A percentile compares a stretch with the other conserved stretches of the same genome.
These are phyloP conservation scores for Colletotrichum theobromicola DNA, from an alignment of 2,329 filamentous ascomycete genomes.

Conservation along the genomic window DNA sequence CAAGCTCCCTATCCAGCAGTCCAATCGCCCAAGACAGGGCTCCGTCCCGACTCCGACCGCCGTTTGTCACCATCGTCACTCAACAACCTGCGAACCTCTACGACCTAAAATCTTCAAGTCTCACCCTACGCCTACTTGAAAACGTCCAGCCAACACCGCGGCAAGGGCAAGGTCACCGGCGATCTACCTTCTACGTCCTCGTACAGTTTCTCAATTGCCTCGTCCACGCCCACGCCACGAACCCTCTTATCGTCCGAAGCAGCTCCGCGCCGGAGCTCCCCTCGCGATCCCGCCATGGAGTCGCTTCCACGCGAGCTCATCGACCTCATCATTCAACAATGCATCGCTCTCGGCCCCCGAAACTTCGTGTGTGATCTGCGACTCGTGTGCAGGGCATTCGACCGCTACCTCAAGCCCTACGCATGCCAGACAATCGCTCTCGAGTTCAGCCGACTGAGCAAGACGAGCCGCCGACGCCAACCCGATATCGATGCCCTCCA, in stretches of 20 bases:
- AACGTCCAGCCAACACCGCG: neutral
- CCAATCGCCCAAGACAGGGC: neutral
- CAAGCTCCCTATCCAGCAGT: slow-evolving; percentile 5
- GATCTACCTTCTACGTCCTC: neutral
- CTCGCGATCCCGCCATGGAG: slow-evolving; percentile 40
- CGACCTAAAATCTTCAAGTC: neutral
- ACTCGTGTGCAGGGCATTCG: slow-evolving; percentile 54
- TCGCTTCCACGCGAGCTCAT: slow-evolving; percentile 53
- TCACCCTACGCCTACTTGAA: neutral
- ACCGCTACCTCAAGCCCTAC: slow-evolving; percentile 49
- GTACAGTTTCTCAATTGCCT: neutral
- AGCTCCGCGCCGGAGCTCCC: neutral
- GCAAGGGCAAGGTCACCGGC: neutral
- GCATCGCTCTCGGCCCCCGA: slow-evolving; percentile 46
- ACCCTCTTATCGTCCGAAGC: neutral
- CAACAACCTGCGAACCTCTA: neutral
- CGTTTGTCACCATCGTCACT: neutral
- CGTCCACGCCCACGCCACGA: neutral
- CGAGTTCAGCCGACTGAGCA: slow-evolving; percentile 54
- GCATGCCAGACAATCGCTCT: slow-evolving; percentile 53
- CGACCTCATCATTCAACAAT: slow-evolving; percentile 49
- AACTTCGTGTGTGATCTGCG: slow-evolving; percentile 50
- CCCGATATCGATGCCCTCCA: slow-evolving; percentile 46
- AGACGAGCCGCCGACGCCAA: slow-evolving; percentile 33
- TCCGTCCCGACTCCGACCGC: slow-evolving; percentile 10